phyloP scores from a whole-genome alignment of 176 grass and related monocot species.

The Carex kokanica region DNA sequence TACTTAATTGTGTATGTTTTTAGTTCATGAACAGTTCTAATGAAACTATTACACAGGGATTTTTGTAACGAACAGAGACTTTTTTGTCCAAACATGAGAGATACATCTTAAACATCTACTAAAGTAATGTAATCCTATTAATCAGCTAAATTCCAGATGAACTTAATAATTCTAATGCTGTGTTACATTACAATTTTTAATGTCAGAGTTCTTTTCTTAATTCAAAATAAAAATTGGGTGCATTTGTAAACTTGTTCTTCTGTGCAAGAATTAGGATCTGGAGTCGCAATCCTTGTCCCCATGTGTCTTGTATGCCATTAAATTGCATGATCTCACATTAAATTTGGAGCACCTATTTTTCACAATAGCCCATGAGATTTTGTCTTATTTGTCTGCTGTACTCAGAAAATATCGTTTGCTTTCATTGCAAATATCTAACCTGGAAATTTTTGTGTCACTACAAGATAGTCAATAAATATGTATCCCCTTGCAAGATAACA shows the following conservation, averaged over 20 bases:
- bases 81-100: neutral
- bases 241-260: neutral
- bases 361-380: neutral
- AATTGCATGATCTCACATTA: constrained; percentile 20
- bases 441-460: neutral
- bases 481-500: neutral
- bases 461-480: neutral
- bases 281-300: neutral
- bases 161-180: neutral
- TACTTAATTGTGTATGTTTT: neutral
- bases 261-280: neutral
- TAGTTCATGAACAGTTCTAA: neutral
- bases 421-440: neutral
- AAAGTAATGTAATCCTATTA: neutral
- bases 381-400: neutral
- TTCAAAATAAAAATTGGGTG: neutral
- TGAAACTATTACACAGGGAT: neutral
- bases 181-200: neutral
- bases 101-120: neutral
- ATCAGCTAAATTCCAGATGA: neutral
- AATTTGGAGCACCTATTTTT: neutral
- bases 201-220: neutral
- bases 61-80: neutral
- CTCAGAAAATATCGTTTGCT: neutral
- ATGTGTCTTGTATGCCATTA: neutral